Base-by-base conservation (phyloP, 1,284 basidiomycete species). In the Ustilago trichophora region DNA sequence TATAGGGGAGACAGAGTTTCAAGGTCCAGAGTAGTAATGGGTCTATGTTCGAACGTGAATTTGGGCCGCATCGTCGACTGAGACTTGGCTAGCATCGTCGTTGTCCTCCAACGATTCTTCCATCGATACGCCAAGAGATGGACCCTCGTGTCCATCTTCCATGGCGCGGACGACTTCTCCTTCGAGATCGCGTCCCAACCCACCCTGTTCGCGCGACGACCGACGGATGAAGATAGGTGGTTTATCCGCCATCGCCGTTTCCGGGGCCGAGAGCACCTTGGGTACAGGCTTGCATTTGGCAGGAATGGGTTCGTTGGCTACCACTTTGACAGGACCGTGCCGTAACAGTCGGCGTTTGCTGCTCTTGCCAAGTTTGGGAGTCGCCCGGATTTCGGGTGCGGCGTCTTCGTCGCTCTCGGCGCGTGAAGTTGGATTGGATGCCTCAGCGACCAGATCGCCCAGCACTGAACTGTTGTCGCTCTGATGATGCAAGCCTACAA, bases 161-260 rank as follows among this genome's bases (percentile, higher is more conserved):
- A 60, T 71, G 2, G 68, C 68, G 5, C 68, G 32, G 15, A 73
- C 57, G 13, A 77, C 47, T 35, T 77, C 75, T n/a, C 70, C 72
- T 11, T 73, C 70, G 13, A 78, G 57, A 33, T 78, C 76, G 18
- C 75, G 48, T n/a, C 76, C 76, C 34, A 78, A 42, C 3, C 76
- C 76, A 3, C 67, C 76, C 42, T 78, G 76, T 40, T 72, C 74
- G 29, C 76, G 62, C 29, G 58, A 68, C 12, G 70, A 71, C 0
- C 72, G 40, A n/a, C 74, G 55, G 19, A 77, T 57, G n/a, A 71
- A 55, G 3, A 71, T 55, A 3, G 68, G 68, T 15, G 68, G 50
- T 47, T 71, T 71, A 34, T 58, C 57, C 8, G 68, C 62, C 41
- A 66, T 8, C 0, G 67, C 67, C 19, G 48, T 4, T 43, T 70